phyloP scores from a whole-genome alignment of 306 rosid genomes.

The Cucurbita pepo region DNA sequence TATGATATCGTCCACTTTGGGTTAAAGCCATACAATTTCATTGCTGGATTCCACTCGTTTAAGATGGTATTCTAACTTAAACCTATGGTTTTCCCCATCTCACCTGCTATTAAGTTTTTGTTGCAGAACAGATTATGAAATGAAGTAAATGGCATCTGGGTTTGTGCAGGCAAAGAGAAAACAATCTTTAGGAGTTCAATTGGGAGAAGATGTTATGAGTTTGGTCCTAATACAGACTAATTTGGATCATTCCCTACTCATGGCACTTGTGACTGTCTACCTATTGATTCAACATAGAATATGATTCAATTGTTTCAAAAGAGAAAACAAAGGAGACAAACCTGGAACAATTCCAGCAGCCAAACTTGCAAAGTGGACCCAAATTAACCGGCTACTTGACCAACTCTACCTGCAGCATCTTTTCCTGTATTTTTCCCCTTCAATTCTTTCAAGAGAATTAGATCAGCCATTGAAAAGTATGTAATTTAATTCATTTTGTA shows the following conservation, averaged over 20 bases:
- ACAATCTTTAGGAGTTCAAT: constrained; percentile 29
- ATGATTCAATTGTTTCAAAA: constrained; percentile 2
- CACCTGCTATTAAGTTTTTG: neutral
- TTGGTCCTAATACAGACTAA: constrained; percentile 16
- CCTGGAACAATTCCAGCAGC: neutral
- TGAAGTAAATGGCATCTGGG: neutral
- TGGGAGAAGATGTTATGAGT: constrained; percentile 33
- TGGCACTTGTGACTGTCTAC: constrained; percentile 31
- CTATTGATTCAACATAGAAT: constrained; percentile 15
- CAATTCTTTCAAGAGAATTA: neutral
- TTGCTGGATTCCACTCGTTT: no score
- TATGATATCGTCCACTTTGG: neutral
- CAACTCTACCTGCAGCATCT: neutral
- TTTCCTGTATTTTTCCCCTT: neutral
- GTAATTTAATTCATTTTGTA: neutral
- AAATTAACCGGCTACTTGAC: neutral
- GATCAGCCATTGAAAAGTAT: neutral
- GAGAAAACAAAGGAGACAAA: neutral
- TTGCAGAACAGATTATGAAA: constrained; percentile 8
- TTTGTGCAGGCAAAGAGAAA: constrained; percentile 55
- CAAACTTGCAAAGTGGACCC: neutral
- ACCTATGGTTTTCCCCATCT: neutral
- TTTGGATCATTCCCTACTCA: constrained; percentile 20
- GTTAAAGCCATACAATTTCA: no score
- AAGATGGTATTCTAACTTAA: neutral